Evolutionary conservation across 1,284 basidiomycete genomes (phyloP), one percentile per base, ranked within the genome.

Genomic region (Sporisorium scitamineum): DNA sequence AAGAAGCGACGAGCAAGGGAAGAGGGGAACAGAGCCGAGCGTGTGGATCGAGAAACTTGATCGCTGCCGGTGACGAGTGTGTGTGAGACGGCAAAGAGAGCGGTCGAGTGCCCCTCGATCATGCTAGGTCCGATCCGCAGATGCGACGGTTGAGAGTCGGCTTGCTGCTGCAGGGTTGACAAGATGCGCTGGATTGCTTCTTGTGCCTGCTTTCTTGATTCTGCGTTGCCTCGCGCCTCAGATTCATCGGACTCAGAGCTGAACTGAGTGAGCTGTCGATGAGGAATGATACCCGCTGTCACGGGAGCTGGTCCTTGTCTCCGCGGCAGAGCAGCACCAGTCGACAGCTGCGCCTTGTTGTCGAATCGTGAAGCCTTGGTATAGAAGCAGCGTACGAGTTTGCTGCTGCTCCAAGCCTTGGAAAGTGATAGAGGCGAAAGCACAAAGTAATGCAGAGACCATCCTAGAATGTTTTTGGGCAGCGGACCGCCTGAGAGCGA

Each of bases 221-320:
- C 48, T 26, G n/a, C 10, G 3, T 20, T 29, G 14, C 1, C 13
- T 14, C 29, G 14, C 6, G 2, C 16, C 31, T 54, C 45, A 11
- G 18, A 6, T 22, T 20, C 27, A 5, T 48, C 44, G 8, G 29
- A 29, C 2, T 44, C 44, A 10, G 11, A 14, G 13, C 14, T 11
- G 20, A 71, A 63, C 13, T 70, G 67, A 26, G 74, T 63, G 20
- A 78, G 60, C 54, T 78, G 75, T 34, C 75, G 58, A 61, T 78
- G 75, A 9, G 71, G 67, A 11, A 64, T 39, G 2, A 69, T 61
- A 4, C 71, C 75, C 0, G 61, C 67, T 0, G 56, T 60, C 8
- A 53, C 9, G 2, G 75, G 75, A 50, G 44, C 27, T 11, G 31
- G 13, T 10, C 71, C 75, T 22, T 44, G 11, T 47, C 75, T 57